Percentiles rank a stretch among this genome's conserved stretches.
Evolutionary conservation across 129 eudicot species (phyloP).

Genomic region (Helichrysum umbraculigerum): DNA sequence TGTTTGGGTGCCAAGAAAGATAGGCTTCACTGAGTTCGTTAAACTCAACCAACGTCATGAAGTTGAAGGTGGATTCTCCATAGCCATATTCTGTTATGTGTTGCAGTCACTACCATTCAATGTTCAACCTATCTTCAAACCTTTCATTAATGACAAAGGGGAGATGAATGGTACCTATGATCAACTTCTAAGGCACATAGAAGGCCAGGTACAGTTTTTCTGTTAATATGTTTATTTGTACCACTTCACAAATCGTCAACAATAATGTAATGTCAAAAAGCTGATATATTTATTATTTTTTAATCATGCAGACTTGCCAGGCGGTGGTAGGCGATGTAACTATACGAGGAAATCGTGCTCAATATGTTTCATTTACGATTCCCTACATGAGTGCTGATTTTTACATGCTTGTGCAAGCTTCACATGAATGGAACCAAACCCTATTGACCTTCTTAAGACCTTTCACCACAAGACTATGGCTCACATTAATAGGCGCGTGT

Average conservation of each 20-base stretch:
- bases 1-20: conserved; percentile 33
- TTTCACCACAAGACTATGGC: conserved; percentile 19
- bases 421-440: conserved; percentile 26
- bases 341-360: not conserved
- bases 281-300: not conserved
- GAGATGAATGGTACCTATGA: conserved; percentile 17
- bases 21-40: conserved; percentile 26
- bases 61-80: conserved; percentile 28
- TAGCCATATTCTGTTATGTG: conserved; percentile 29
- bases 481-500: conserved; percentile 8
- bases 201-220: conserved; percentile 17
- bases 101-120: conserved; percentile 9
- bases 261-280: not conserved
- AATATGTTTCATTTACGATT: conserved; percentile 7
- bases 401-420: conserved; percentile 20
- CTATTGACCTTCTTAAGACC: conserved; percentile 24
- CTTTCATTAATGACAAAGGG: conserved; percentile 21
- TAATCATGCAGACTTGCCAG: conserved; percentile 15
- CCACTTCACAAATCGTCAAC: too few species aligned
- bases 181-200: conserved; percentile 21
- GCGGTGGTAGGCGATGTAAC: conserved; percentile 28
- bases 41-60: not conserved
- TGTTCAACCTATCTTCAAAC: conserved; percentile 21
- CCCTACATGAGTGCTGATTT: conserved; percentile 26
- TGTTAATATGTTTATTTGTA: not conserved